Evolutionary conservation across 345 rosid genomes (phyloP), one percentile per base, ranked within the genome.

Genomic region (Gossypium raimondii): DNA sequence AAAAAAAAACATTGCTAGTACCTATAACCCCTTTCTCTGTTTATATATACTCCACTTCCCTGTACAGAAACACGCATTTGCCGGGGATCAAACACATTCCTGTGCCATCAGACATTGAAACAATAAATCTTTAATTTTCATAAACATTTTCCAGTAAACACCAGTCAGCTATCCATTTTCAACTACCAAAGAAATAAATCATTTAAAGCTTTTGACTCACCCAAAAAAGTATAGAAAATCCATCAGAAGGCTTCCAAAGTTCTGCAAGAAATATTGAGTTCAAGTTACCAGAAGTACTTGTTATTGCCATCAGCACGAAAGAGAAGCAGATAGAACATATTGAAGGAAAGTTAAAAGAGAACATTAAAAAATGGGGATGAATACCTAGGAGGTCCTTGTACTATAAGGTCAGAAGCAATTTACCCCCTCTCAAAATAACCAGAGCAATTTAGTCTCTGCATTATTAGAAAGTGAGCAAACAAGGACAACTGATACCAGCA

Each of bases 21-120:
- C 98, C 98, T 94, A 75, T 80, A 80, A 78, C 98, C 98, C 85
- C 95, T 92, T 82, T 90, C 98, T 75, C 97, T 87, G 61, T 87
- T 89, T 66, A 92, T 84, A 81, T 94, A 94, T 58, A 92, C 57
- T 66, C 98, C 98, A 85, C 88, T 86, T 79, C 98, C 98, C 78
- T 86, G 93, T 82, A 94, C 98, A 68, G 97, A 92, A 74, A 92
- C 85, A 67, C 97, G 93, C 89, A 94, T 92, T 81, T 87, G 95
- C 67, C 98, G 98, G 82, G 98, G 98, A 86, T 94, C 98, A 86
- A 94, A 94, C 73, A 94, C 92, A 80, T 94, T 91, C 82, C 98
- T 94, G 85, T 77, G 84, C 44, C 69, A 78, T 62, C 44, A 79
- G 75, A 77, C 27, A 73, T 52, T 47, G 64, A 47, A 68, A 29